These are phyloP conservation scores for Tubosaeta sp. DNA, from an alignment of 768 basidiomycete genomes.

Conservation along the genomic window DNA sequence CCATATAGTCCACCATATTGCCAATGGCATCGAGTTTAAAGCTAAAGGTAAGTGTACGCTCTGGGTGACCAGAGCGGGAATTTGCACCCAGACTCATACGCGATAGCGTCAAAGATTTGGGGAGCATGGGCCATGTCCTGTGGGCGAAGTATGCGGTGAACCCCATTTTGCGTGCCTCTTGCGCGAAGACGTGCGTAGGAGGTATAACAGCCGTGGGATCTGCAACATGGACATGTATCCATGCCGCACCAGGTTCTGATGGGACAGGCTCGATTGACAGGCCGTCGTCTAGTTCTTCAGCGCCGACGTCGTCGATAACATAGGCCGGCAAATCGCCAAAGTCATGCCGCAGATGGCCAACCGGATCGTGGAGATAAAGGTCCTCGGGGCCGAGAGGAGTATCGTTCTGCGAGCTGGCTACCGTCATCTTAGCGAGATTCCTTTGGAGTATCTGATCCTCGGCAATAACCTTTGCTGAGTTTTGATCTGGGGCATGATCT, in stretches of 20 bases:
- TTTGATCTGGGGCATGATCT: constrained; percentile 19
- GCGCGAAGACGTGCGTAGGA: constrained; percentile 59
- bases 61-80: constrained; percentile 31
- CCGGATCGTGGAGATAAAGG: constrained; percentile 57
- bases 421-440: constrained; percentile 11
- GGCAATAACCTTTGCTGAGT: constrained; percentile 33
- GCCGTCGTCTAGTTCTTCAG: constrained; percentile 92
- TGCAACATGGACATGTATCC: constrained; percentile 92
- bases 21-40: constrained; percentile 58
- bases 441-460: constrained; percentile 23
- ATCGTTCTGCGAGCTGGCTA: constrained; percentile 10
- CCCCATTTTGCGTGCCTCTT: constrained; percentile 48
- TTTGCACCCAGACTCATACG: constrained; percentile 46
- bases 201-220: constrained; percentile 83
- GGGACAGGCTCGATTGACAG: constrained; percentile 74
- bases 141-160: constrained; percentile 64
- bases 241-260: constrained; percentile 52
- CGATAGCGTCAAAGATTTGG: constrained; percentile 47
- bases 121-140: constrained; percentile 69
- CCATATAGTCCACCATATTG: constrained; percentile 61
- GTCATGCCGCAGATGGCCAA: constrained; percentile 76
- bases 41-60: constrained; percentile 78
- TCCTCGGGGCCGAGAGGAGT: constrained; percentile 56
- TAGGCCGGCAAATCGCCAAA: constrained; percentile 80
- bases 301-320: constrained; percentile 76